These are phyloP conservation scores for Tricholoma matsutake DNA, from an alignment of 768 basidiomycete genomes.

Conservation along the genomic window DNA sequence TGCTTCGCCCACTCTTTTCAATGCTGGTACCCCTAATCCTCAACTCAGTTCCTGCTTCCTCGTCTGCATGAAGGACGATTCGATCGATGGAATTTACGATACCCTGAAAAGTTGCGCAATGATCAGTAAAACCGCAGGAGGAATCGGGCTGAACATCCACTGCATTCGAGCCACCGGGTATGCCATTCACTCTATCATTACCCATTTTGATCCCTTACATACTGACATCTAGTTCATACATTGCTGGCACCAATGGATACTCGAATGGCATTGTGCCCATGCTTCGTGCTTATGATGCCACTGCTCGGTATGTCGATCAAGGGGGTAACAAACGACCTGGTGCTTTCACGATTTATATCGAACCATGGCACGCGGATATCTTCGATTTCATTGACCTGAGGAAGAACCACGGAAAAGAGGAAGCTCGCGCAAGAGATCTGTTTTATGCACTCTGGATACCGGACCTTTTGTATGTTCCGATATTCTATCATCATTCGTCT, in stretches of 20 bases:
- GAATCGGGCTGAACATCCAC: conserved; percentile 95
- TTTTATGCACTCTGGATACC: conserved; percentile 99
- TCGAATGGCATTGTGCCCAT: conserved; percentile 99
- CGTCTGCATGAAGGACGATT: conserved; percentile 97
- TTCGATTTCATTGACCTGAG: conserved; percentile 97
- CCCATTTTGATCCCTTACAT: conserved; percentile 2
- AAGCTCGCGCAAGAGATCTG: conserved; percentile 91
- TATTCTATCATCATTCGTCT: background rate
- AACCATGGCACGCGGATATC: conserved; percentile 98
- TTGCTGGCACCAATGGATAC: conserved; percentile 98
- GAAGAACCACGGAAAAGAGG: conserved; percentile 99
- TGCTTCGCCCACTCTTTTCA: conserved; percentile 96
- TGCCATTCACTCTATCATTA: conserved; percentile 19
- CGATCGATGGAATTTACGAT: conserved; percentile 98
- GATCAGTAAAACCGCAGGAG: conserved; percentile 99
- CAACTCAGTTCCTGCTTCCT: conserved; percentile 98
- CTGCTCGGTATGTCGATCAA: conserved; percentile 98
- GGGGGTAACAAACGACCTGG: conserved; percentile 99
- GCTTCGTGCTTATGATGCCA: conserved; percentile 97
- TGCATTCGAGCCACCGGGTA: conserved; percentile 95
- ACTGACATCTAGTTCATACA: conserved; percentile 76
- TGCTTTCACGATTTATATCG: conserved; percentile 96
- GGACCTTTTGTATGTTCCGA: conserved; percentile 78
- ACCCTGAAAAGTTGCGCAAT: conserved; percentile 97
- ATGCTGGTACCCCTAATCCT: conserved; percentile 94